These are phyloP conservation scores for Batkoa obscura DNA, from an alignment of 371 early-diverging fungal species.

Conservation along the genomic window DNA sequence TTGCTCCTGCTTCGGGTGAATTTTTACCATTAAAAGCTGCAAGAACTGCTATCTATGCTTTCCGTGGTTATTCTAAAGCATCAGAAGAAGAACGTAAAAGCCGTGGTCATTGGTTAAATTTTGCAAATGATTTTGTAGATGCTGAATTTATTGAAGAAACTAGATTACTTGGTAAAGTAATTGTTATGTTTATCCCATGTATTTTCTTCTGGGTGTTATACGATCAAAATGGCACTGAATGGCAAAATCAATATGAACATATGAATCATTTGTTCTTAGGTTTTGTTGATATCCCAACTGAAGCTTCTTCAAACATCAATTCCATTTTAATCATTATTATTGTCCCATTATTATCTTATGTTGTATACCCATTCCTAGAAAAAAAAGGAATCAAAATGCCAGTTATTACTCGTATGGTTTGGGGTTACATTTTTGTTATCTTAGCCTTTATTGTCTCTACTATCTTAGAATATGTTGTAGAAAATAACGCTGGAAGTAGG, in stretches of 20 bases:
- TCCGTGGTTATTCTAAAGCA: neutral
- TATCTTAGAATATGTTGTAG: slow-evolving; percentile 4
- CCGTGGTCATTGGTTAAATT: slow-evolving; percentile 5
- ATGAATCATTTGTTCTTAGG: slow-evolving; percentile 12
- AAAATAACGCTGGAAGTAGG: slow-evolving; percentile 7
- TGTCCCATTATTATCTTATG: neutral
- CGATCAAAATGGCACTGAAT: slow-evolving; percentile 25
- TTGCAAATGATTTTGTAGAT: neutral
- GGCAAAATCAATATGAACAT: slow-evolving; percentile 13
- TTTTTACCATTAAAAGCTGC: slow-evolving; percentile 19
- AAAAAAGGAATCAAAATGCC: neutral
- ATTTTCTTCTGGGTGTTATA: slow-evolving; percentile 35
- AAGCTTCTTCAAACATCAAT: slow-evolving; percentile 1
- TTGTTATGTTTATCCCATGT: slow-evolving; percentile 18
- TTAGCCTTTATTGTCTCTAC: slow-evolving; percentile 1
- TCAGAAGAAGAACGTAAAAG: neutral
- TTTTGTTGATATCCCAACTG: slow-evolving; percentile 5
- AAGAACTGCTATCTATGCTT: slow-evolving; percentile 1
- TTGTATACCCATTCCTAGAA: slow-evolving; percentile 6
- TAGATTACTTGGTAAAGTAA: slow-evolving; percentile 9
- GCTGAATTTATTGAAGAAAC: slow-evolving; percentile 5
- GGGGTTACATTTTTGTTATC: neutral
- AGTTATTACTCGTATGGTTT: neutral
- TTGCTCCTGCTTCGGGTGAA: slow-evolving; percentile 23
- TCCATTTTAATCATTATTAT: slow-evolving; percentile 4